Evolutionary conservation across 495 filamentous ascomycete genomes (phyloP).

Genomic region (Delitschia confertaspora): DNA sequence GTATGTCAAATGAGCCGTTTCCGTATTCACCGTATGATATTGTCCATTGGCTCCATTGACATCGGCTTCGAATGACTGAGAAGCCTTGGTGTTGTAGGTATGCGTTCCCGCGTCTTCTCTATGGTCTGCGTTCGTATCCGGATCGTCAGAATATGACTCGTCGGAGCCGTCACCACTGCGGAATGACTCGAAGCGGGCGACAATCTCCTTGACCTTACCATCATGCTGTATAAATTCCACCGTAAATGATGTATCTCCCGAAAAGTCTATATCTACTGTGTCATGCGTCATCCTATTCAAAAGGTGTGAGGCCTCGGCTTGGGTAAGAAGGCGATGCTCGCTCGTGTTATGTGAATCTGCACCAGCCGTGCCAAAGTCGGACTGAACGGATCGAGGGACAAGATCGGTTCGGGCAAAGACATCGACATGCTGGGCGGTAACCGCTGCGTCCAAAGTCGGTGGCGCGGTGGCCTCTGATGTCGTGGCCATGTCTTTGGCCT

Average conservation of each 20-base stretch:
- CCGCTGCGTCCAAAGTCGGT: no score
- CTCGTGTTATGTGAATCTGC: no score
- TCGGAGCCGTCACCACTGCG: background rate
- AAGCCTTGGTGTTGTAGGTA: no score
- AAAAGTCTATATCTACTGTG: conserved; percentile 15
- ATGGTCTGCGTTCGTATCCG: background rate
- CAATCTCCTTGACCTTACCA: conserved; percentile 26
- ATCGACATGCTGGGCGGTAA: no score
- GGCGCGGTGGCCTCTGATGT: no score
- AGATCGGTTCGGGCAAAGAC: conserved; percentile 6
- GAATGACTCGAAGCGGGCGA: conserved; percentile 21
- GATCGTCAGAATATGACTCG: conserved; percentile 7
- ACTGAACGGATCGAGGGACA: conserved; percentile 11
- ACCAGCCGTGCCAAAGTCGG: background rate
- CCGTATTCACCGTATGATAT: no score
- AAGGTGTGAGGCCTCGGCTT: background rate
- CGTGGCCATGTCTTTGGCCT: no score
- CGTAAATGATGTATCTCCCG: conserved; percentile 4
- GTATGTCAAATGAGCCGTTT: no score
- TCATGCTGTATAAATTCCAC: conserved; percentile 20
- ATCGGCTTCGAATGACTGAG: no score
- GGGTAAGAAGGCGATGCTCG: background rate
- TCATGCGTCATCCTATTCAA: conserved; percentile 1
- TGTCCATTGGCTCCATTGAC: no score
- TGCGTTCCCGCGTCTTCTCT: background rate